Base-by-base conservation (phyloP, 2,329 filamentous ascomycete species). In the Exophiala dermatitidis region DNA sequence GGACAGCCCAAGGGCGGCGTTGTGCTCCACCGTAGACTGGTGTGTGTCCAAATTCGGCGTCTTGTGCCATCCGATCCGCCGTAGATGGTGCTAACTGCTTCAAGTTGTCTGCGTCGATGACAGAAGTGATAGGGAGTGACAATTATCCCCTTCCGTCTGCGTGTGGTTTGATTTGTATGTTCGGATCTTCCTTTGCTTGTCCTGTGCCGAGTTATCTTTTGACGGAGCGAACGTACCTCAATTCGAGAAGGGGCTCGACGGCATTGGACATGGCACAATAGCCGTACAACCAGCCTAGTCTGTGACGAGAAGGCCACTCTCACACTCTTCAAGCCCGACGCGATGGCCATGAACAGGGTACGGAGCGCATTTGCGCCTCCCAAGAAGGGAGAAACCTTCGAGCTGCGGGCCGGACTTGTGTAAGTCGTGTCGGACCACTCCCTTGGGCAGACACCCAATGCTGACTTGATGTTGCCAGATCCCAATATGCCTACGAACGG, bases 401-500 rank as follows among this genome's bases (percentile, higher is more conserved):
- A 98, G 78, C 76, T 98, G 73, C 86, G 93, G 70, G 89, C 91
- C 60, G 93, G 93, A 37, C 77, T 98, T 70, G 93, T 84, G 74
- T 81, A 79, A 60, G 72, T 48, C 53, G 26, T 55, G 57, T 66
- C 55, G 19, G 19, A 19, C n/a, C 30, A 53, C 53, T 53, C 48
- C 19, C 38, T 41, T 46, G 48, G 50, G 46, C 56, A 43, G 50
- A 36, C 55, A 38, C 60, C 65, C 69, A 55, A 69, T 67, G 60
- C 67, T 73, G 63, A 72, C 66, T 5, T 29, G 53, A 52, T 46
- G 49, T 48, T 44, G 29, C 58, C 62, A 80, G 94, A 60, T 98
- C 93, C 60, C 93, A 98, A 76, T 98, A 97, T 85, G 93, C 93
- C 56, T 96, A 94, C 74, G 93, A 98, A 81, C 85, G 82, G 79